phyloP scores from a whole-genome alignment of 2,329 filamentous ascomycete genomes.

The Aciculosporium take region DNA sequence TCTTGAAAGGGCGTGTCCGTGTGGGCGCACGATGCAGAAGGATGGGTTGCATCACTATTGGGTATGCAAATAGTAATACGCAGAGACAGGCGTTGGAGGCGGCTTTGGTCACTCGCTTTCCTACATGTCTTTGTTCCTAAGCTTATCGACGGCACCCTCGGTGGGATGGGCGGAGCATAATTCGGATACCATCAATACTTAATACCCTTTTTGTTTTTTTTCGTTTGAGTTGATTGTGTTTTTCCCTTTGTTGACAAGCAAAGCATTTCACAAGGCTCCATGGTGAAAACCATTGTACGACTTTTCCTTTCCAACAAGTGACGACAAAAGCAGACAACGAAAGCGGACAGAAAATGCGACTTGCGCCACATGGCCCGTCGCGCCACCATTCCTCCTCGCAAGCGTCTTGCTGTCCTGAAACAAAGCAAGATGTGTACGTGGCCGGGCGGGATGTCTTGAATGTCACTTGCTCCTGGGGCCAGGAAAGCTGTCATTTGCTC shows the following conservation, averaged over 20 bases:
- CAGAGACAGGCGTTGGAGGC: slow-evolving; percentile 13
- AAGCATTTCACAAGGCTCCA: too few species aligned
- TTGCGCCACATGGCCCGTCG: too few species aligned
- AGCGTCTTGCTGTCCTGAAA: too few species aligned
- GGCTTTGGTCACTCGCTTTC: slow-evolving; percentile 13
- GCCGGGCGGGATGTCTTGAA: background rate
- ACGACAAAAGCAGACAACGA: too few species aligned
- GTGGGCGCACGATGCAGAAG: slow-evolving; percentile 2
- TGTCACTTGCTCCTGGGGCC: background rate
- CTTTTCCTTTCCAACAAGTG: too few species aligned
- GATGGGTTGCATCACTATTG: slow-evolving; percentile 8
- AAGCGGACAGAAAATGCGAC: too few species aligned
- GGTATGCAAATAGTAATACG: slow-evolving; percentile 7
- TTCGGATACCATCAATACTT: background rate
- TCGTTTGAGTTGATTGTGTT: too few species aligned
- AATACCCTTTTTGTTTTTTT: background rate
- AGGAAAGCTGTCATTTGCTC: slow-evolving; percentile 12
- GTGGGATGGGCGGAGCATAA: slow-evolving; percentile 3
- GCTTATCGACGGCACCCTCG: slow-evolving; percentile 4
- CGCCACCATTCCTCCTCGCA: too few species aligned
- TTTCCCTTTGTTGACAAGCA: too few species aligned
- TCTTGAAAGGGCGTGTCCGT: background rate
- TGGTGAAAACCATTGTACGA: too few species aligned
- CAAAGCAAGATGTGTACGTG: background rate
- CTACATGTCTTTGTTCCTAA: slow-evolving; percentile 7